phyloP scores from a whole-genome alignment of 1,284 basidiomycete species.

The Cystobasidiaceae sp. region DNA sequence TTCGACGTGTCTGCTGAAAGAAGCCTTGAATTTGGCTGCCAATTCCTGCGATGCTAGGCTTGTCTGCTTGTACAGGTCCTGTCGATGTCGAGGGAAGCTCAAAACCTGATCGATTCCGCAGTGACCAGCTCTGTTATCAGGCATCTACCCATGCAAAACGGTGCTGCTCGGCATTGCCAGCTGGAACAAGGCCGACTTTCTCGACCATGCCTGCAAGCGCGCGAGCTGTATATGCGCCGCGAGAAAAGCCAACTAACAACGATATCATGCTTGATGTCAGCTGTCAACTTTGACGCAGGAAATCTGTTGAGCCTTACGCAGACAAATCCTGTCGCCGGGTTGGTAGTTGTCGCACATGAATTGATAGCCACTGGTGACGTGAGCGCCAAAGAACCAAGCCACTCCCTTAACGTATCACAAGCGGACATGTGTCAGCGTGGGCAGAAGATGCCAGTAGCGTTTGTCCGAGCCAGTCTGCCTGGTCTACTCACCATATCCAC shows the following conservation, averaged over 20 bases:
- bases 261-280: too few relatives aligned
- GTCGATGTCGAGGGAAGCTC: too few relatives aligned
- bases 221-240: slow-evolving; percentile 62
- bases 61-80: slow-evolving; percentile 44
- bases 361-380: slow-evolving; percentile 45
- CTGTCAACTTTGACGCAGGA: too few relatives aligned
- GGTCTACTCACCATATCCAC: slow-evolving; percentile 49
- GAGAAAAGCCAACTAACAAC: slow-evolving; percentile 53
- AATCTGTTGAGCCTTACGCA: too few relatives aligned
- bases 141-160: neutral
- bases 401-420: slow-evolving; percentile 47
- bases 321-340: slow-evolving; percentile 55
- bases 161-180: slow-evolving; percentile 34
- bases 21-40: slow-evolving; percentile 59
- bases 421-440: too few relatives aligned
- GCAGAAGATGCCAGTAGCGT: too few relatives aligned
- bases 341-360: slow-evolving; percentile 36
- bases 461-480: too few relatives aligned
- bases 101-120: too few relatives aligned
- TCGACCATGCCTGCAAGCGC: slow-evolving; percentile 62
- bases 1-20: slow-evolving; percentile 57
- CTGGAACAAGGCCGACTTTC: slow-evolving; percentile 48
- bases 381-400: slow-evolving; percentile 58
- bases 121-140: too few relatives aligned
- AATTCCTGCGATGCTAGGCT: slow-evolving; percentile 43